Base-by-base conservation (phyloP, 768 basidiomycete species). In the Suillus brevipes region DNA sequence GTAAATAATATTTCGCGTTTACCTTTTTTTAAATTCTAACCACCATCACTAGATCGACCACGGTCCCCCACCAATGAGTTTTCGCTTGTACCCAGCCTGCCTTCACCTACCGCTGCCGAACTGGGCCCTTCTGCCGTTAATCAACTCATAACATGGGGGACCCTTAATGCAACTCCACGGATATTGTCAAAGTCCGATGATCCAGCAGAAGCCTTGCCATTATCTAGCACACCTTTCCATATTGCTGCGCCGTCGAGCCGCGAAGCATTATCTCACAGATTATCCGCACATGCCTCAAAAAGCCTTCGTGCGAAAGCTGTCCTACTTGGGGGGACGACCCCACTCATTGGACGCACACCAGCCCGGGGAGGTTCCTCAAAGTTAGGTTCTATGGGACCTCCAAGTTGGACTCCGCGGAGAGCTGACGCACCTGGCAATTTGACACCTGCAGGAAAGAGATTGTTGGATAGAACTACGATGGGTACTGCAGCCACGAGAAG, bases 71-170 rank as follows among this genome's bases (percentile, higher is more conserved):
- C 79, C 59, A 79, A 80, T 65, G 83, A 81, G 14, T 94, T 93
- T 74, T 82, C 89, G 3, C 87, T 97, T 23, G 89, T 99, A 25
- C 89, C 94, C 16, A 86, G 87, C 63, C 77, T 97, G 12, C 97
- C 97, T 4, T 94, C 95, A 0, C 95, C 95, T 2, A 92, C 91
- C 8, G 89, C 95, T 0, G 84, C 88, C 6, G 83, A 92, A 71
- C 84, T 98, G 55, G 93, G 92, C 0, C 87, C 95, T 2, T 80
- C 83, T 6, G 91, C 93, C 1, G 83, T 99, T 60, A 94, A 95
- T 71, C 90, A 98, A 69, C 85, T 99, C 18, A 95, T 99, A 91
- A 99, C 97, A 14, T 96, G 94, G 95, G 97, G 97, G 2, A 95
- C 94, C 14, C 82, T 99, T 28, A 87, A 89, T 68, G 90, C 92